phyloP scores from a whole-genome alignment of 2,329 filamentous ascomycete species.

The Aspergillus nomiae region DNA sequence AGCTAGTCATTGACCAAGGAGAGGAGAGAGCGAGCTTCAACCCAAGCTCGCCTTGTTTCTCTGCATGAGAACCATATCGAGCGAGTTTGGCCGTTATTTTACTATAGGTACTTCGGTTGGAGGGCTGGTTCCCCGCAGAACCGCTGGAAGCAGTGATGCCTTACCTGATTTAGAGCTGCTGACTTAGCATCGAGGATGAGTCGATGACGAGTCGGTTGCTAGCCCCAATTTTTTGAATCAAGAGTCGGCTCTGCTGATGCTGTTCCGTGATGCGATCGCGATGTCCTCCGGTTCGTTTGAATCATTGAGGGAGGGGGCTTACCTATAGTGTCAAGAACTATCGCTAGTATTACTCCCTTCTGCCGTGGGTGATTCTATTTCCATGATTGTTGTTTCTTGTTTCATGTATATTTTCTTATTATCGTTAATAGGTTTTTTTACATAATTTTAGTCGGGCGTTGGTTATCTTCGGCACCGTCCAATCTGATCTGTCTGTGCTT shows the following conservation, averaged over 20 bases:
- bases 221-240: conserved; percentile 1
- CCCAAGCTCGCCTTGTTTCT: conserved; percentile 17
- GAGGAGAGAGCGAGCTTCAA: conserved; percentile 4
- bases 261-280: conserved; percentile 1
- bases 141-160: conserved; percentile 17
- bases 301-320: not conserved
- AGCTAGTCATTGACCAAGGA: conserved; percentile 1
- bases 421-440: not conserved
- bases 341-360: not conserved
- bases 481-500: conserved; percentile 25
- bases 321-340: not conserved
- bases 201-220: not conserved
- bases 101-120: not conserved
- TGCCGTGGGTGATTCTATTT: not conserved
- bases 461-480: not conserved
- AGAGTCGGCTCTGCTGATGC: not conserved
- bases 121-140: not conserved
- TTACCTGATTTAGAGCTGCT: conserved; percentile 13
- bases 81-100: not conserved
- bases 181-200: conserved; percentile 1
- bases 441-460: not conserved
- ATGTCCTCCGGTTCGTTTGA: not conserved
- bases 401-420: not conserved
- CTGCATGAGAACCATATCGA: conserved; percentile 18
- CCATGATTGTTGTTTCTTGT: not conserved